Base-by-base conservation (phyloP, 2,329 filamentous ascomycete genomes). In the Huntiella omanensis region DNA sequence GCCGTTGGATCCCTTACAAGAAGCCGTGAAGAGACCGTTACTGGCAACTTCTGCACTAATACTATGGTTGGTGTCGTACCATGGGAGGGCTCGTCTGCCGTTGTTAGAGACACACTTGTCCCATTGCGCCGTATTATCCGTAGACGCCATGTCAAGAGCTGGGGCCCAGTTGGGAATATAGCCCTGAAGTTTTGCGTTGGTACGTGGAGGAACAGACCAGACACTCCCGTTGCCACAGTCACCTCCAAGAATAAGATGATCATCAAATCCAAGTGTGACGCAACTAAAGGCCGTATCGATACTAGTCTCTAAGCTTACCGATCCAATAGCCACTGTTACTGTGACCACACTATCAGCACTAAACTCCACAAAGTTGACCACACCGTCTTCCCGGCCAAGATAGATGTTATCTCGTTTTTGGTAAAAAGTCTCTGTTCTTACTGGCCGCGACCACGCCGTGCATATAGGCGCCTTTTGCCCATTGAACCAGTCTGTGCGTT, bases 341-440 rank as follows among this genome's bases (percentile, higher is more conserved):
- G 50, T 44, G 8, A 51, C 43, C 15, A 73, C 64, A 40, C 68
- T 71, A 51, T 64, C 65, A 4, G 69, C 68, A 38, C 73, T 71
- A 49, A 84, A 75, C 53, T 85, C 77, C 4, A 88, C 61, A 52
- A 80, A 83, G 46, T 78, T 72, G 7, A 95, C 70, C 42, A 78
- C 66, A 3, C 91, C 91, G 57, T 96, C 88, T 61, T 96, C 88
- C 46, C 87, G 76, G 8, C 81, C 83, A 12, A 98, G 65, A 56
- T 91, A 94, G 42, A 96, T 76, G 50, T 80, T 76, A 56, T 96
- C 91, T 33, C 77, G 75, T 13, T 65, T 69, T 46, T 71, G 64
- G 45, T 72, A 71, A 53, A 79, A 80, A 10, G 65, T 62, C 50
- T 70, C 70, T 17, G 76, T 70, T 5, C 88, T 77, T 49, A 75